Base-by-base conservation (phyloP, 352 stramenopile species). In the Globisporangium echinulatum region DNA sequence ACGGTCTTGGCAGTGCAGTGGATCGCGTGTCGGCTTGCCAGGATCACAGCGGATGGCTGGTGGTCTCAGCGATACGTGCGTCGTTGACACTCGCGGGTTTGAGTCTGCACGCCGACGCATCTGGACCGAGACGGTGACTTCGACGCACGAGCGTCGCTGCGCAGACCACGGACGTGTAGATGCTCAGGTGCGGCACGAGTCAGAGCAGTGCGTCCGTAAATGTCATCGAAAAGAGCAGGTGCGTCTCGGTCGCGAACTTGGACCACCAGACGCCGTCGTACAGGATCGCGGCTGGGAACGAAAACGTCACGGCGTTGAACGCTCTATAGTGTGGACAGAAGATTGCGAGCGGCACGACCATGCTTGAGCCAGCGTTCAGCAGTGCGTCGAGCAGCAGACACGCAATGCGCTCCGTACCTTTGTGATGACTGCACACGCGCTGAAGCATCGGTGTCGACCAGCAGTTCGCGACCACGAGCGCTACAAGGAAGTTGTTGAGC, bases 171-270 rank as follows among this genome's bases (percentile, higher is more conserved):
- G 25, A 25, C 25, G 25, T 25, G 56, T 66, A 72, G 38, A 72
- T 70, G 25, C 58, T 62, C 3, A 69, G 5, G 49, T 75, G 68
- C 9, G 61, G 61, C 0, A 75, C 44, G n/a, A 75, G 40, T 55
- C 63, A 67, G 6, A 56, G 65, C 17, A 65, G 7, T 19, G 56
- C 54, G 40, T 72, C 68, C 17, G 44, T 25, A 13, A 33, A 44
- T 2, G 61, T 51, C 1, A 63, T 36, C 17, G 66, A 62, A 13
- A 73, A 68, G 2, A 72, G 49, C 19, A 63, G 51, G 44, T 63
- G 52, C 54, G 62, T 68, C 55, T 72, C 62, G 46, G 66, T 65
- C 14, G 66, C 43, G 38, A 73, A 44, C n/a, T 61, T 63, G 9
- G 55, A 46, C 37, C 64, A 67, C 59, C 54, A 68, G 17, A 71